Conservation (phyloP, 768 basidiomycete genomes). For the Jaapia argillacea region DNA sequence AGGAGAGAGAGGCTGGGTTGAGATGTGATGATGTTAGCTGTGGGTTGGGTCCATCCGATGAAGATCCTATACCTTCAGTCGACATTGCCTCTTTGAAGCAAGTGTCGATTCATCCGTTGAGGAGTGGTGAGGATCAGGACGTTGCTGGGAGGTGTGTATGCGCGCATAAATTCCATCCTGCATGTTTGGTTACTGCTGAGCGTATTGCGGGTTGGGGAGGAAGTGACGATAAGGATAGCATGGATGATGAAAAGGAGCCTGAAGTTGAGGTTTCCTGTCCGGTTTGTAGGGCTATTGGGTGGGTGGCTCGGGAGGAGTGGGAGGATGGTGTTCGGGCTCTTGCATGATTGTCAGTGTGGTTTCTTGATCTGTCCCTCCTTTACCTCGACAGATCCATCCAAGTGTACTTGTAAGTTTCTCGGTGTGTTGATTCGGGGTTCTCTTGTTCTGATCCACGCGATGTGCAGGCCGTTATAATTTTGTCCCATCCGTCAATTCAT, state of each 20-base stretch:
- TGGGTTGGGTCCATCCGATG: conserved; percentile 66
- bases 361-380: neutral
- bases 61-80: conserved; percentile 39
- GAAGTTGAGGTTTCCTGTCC: conserved; percentile 66
- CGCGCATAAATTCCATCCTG: conserved; percentile 57
- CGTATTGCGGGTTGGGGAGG: conserved; percentile 55
- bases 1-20: conserved; percentile 62
- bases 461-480: too few relatives aligned
- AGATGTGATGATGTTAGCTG: conserved; percentile 68
- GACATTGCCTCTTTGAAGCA: conserved; percentile 21
- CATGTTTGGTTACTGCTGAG: conserved; percentile 62
- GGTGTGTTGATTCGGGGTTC: too few relatives aligned
- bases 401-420: too few relatives aligned
- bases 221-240: conserved; percentile 14
- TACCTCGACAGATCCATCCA: too few relatives aligned
- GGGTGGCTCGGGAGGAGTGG: conserved; percentile 54
- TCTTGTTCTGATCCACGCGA: too few relatives aligned
- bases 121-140: conserved; percentile 9
- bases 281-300: conserved; percentile 57
- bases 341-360: neutral
- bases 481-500: too few relatives aligned
- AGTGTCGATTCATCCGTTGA: conserved; percentile 25
- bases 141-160: conserved; percentile 30
- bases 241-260: conserved; percentile 26
- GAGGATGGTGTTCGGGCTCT: conserved; percentile 29